Evolutionary conservation across 352 stramenopile species (phyloP).

Genomic region (Aphanomyces euteiches): DNA sequence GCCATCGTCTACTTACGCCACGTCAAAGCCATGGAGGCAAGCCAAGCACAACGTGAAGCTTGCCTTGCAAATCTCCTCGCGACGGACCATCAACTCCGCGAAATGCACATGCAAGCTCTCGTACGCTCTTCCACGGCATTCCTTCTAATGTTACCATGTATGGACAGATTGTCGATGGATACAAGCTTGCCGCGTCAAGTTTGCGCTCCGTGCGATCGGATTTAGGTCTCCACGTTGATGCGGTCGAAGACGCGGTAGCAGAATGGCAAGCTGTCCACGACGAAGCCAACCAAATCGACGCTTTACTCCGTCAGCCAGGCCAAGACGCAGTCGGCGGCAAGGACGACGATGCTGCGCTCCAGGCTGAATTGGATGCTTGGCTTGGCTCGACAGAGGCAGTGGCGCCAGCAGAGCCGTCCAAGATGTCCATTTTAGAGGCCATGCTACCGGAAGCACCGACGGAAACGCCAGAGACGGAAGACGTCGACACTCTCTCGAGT

Average conservation of each 20-base stretch:
- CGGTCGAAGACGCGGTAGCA: not conserved
- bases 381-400: too few relatives aligned
- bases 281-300: slow-evolving; percentile 17
- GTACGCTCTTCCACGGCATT: not conserved
- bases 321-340: not conserved
- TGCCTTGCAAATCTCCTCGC: slow-evolving; percentile 18
- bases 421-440: too few relatives aligned
- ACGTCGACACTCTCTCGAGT: not conserved
- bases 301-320: not conserved
- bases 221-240: slow-evolving; percentile 5
- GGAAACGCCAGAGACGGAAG: not conserved
- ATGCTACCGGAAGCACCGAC: too few relatives aligned
- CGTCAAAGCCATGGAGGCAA: slow-evolving; percentile 1
- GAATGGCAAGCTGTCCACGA: slow-evolving; percentile 19
- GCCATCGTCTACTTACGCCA: slow-evolving; percentile 16
- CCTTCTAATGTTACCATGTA: not conserved
- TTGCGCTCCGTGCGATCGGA: not conserved
- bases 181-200: slow-evolving; percentile 23
- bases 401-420: too few relatives aligned
- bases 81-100: slow-evolving; percentile 22
- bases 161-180: slow-evolving; percentile 22
- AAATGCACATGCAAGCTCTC: slow-evolving; percentile 21
- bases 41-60: not conserved
- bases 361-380: slow-evolving; percentile 1
- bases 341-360: slow-evolving; percentile 18